A percentile compares a stretch with the other conserved stretches of the same genome.
Conservation (phyloP, 805 yeast species). For the Hanseniaspora hatyaiensis region DNA sequence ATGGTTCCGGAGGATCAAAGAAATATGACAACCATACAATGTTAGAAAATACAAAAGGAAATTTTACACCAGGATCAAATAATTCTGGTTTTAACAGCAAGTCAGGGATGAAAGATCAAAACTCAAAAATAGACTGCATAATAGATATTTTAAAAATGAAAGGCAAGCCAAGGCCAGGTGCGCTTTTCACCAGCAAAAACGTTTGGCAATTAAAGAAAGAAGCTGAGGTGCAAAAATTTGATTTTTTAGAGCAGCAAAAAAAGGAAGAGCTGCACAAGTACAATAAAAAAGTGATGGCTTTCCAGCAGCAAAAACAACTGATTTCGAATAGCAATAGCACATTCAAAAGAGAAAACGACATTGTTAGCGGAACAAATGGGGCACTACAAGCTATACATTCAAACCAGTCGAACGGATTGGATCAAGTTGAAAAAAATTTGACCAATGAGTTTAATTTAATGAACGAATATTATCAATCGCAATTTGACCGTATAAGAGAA, state of each 20-base stretch:
- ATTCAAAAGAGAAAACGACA: not conserved
- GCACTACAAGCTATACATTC: slow-evolving; percentile 2
- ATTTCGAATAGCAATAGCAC: not conserved
- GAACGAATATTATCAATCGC: not conserved
- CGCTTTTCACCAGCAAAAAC: slow-evolving; percentile 3
- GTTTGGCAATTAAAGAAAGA: slow-evolving; percentile 12
- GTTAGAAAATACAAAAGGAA: too few relatives aligned
- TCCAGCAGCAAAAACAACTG: slow-evolving; percentile 9
- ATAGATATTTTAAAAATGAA: slow-evolving; percentile 10
- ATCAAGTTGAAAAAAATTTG: slow-evolving; percentile 8
- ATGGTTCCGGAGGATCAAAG: not conserved
- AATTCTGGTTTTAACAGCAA: not conserved
- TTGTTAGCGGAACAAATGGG: not conserved
- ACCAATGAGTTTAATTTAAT: not conserved
- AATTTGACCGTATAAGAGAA: not conserved
- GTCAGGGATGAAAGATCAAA: not conserved
- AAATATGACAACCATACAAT: not conserved
- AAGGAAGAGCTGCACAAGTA: slow-evolving; percentile 7
- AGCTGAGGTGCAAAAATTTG: slow-evolving; percentile 6
- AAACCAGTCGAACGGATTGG: not conserved
- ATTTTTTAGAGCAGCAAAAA: slow-evolving; percentile 3
- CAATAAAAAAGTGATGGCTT: slow-evolving; percentile 3
- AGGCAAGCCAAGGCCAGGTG: slow-evolving; percentile 11
- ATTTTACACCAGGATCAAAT: not conserved
- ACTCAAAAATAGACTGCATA: not conserved